These are phyloP conservation scores for Lodderomyces orthopsilosis DNA, from an alignment of 1,139 yeast species.

Conservation along the genomic window DNA sequence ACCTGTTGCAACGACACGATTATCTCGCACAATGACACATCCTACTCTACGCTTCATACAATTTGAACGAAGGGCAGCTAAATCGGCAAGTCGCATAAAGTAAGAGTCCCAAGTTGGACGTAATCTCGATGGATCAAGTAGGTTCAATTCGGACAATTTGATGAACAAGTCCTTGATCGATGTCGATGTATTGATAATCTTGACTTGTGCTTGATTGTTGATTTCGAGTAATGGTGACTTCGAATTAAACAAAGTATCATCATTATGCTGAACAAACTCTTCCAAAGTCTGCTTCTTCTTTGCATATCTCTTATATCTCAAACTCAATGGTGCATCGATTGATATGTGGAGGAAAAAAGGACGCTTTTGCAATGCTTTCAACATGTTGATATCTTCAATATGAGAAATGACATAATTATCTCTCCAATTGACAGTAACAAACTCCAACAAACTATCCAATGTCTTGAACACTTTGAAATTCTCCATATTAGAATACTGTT, in stretches of 20 bases:
- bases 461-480: conserved; percentile 24
- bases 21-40: conserved; percentile 85
- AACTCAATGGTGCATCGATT: conserved; percentile 67
- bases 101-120: conserved; percentile 97
- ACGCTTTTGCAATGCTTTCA: conserved; percentile 58
- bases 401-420: conserved; percentile 59
- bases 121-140: conserved; percentile 59
- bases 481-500: conserved; percentile 14
- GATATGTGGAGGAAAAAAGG: conserved; percentile 86
- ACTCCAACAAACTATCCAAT: conserved; percentile 51
- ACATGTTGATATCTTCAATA: conserved; percentile 39
- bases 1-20: conserved; percentile 90
- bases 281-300: conserved; percentile 23
- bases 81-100: conserved; percentile 87
- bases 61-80: conserved; percentile 89
- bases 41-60: conserved; percentile 98
- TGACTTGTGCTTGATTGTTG: conserved; percentile 56
- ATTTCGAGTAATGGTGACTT: conserved; percentile 45
- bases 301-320: conserved; percentile 48
- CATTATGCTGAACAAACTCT: conserved; percentile 48
- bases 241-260: conserved; percentile 37
- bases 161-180: conserved; percentile 47
- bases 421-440: conserved; percentile 71
- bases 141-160: conserved; percentile 52
- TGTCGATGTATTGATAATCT: conserved; percentile 57